Base-by-base conservation (phyloP, 257 asterid genomes). In the Gynochthodes officinalis region DNA sequence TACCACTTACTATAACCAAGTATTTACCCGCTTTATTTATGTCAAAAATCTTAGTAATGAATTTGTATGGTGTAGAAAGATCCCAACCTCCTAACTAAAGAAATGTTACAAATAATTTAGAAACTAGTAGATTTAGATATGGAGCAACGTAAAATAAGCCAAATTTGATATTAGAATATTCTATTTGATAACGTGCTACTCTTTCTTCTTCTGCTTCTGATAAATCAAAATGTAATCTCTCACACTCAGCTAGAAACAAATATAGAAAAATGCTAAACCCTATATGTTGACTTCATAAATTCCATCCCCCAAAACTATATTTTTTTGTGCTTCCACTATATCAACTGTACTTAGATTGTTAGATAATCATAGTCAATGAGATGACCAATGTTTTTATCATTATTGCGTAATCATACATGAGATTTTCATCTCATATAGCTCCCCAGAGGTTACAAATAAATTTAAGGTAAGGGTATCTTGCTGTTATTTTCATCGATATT, bases 31-130 rank as follows among this genome's bases (percentile, higher is more conserved):
- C n/a, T n/a, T n/a, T n/a, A n/a, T n/a, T n/a, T n/a, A n/a, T n/a
- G n/a, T n/a, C n/a, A n/a, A n/a, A n/a, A n/a, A n/a, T n/a, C n/a
- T n/a, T n/a, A n/a, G n/a, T n/a, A n/a, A n/a, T n/a, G n/a, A n/a
- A n/a, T n/a, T n/a, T n/a, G n/a, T n/a, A n/a, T n/a, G n/a, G n/a
- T n/a, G n/a, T n/a, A 54, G 61, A 50, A 54, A 21, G n/a, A 1
- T 54, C 61, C 9, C 4, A 52, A 52, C 58, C 37, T 28, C 40
- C 37, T 30, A 32, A 57, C 49, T 69, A 69, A 69, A 69, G 64
- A 52, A 52, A 8, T 50, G 73, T 53, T 69, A 69, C 10, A 69
- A 69, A 69, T 69, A 69, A 69, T 69, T 63, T 14, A 33, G 50
- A 69, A 69, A 52, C n/a, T 33, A 69, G 50, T 69, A 35, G 35